These are phyloP conservation scores for Daldinia bambusicola DNA, from an alignment of 495 filamentous ascomycete species.

Conservation along the genomic window DNA sequence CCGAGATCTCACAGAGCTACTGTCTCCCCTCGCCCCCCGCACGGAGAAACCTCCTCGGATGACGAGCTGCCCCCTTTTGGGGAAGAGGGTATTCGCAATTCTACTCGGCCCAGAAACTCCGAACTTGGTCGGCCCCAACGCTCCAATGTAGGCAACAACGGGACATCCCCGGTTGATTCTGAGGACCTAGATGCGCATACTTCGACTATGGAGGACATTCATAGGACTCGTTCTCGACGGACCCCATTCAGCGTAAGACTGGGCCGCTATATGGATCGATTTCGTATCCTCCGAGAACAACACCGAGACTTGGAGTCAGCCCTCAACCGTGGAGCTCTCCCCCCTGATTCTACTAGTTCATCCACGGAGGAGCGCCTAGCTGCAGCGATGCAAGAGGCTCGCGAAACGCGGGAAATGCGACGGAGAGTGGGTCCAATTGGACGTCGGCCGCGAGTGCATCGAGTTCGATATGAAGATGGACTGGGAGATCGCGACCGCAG, in stretches of 20 bases:
- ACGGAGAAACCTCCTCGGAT: not conserved
- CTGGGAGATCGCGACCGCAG: constrained; percentile 86
- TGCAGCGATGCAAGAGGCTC: not conserved
- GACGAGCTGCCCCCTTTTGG: not conserved
- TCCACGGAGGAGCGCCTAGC: not conserved
- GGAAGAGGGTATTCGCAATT: not conserved
- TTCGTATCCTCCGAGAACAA: not conserved
- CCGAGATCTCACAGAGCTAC: not conserved
- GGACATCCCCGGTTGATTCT: not conserved
- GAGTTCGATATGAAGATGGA: constrained; percentile 64
- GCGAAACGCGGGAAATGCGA: not conserved
- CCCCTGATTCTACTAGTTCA: not conserved
- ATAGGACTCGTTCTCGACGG: not conserved
- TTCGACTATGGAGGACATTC: not conserved
- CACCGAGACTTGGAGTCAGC: not conserved
- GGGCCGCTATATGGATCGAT: not conserved
- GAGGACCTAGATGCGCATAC: not conserved
- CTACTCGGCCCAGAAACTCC: not conserved
- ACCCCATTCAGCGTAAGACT: not conserved
- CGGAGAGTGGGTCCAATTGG: not conserved
- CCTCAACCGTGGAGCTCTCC: not conserved
- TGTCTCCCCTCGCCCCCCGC: not conserved
- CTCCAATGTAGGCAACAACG: not conserved
- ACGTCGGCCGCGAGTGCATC: not conserved
- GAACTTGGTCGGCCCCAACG: not conserved